Conservation (phyloP, 2,329 filamentous ascomycete species). For the Hypocreales sp. region DNA sequence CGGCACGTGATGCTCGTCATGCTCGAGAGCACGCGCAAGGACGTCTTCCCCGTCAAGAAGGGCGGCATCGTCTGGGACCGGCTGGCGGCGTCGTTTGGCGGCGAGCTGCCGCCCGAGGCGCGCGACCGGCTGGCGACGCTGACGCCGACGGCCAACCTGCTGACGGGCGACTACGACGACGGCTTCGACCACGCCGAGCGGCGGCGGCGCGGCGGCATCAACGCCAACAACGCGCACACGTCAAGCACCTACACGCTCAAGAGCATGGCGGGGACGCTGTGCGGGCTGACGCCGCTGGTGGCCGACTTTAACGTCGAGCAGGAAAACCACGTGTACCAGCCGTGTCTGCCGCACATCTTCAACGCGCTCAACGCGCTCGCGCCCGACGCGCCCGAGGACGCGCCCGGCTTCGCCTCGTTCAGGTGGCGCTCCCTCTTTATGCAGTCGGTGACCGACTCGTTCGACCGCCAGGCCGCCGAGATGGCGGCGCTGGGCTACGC, state of each 20-base stretch:
- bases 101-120: slow-evolving; percentile 16
- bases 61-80: slow-evolving; percentile 20
- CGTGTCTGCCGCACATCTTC: slow-evolving; percentile 25
- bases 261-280: slow-evolving; percentile 23
- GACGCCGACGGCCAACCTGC: slow-evolving; percentile 15
- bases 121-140: slow-evolving; percentile 11
- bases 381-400: not conserved
- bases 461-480: slow-evolving; percentile 17
- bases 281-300: slow-evolving; percentile 23
- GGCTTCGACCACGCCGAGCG: slow-evolving; percentile 13
- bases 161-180: slow-evolving; percentile 19
- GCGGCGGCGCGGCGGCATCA: slow-evolving; percentile 21
- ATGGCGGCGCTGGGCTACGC: slow-evolving; percentile 16
- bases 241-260: slow-evolving; percentile 27
- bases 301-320: slow-evolving; percentile 27
- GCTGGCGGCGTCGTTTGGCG: slow-evolving; percentile 14
- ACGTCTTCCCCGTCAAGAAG: slow-evolving; percentile 27
- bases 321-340: slow-evolving; percentile 26
- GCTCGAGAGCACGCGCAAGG: slow-evolving; percentile 26
- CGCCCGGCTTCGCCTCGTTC: slow-evolving; percentile 8
- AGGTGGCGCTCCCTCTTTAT: slow-evolving; percentile 17
- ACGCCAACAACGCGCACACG: slow-evolving; percentile 22
- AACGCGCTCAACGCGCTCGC: slow-evolving; percentile 14
- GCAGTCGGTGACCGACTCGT: slow-evolving; percentile 16
- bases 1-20: slow-evolving; percentile 25